These are phyloP conservation scores for Singerocomus rubriflavus DNA, from an alignment of 1,284 basidiomycete species.

Conservation along the genomic window DNA sequence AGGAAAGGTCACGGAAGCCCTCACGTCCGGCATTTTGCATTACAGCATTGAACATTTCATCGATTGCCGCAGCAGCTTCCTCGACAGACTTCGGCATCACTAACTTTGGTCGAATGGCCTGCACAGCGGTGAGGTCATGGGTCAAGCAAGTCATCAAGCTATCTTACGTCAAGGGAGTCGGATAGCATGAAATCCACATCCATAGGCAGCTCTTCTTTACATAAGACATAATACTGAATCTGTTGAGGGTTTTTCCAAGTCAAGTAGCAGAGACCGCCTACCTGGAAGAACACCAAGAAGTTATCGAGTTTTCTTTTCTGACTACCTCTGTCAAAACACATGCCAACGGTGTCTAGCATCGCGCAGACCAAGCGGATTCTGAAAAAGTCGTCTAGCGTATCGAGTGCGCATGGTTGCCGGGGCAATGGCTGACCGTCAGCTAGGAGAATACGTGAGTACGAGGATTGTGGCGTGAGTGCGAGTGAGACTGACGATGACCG, in stretches of 20 bases:
- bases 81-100: constrained; percentile 69
- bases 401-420: constrained; percentile 70
- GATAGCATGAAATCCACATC: constrained; percentile 97
- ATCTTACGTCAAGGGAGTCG: constrained; percentile 83
- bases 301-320: constrained; percentile 91
- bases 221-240: constrained; percentile 77
- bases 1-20: constrained; percentile 14
- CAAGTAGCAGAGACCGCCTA: constrained; percentile 33
- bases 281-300: constrained; percentile 92
- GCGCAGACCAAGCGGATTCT: constrained; percentile 89
- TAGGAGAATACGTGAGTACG: constrained; percentile 32
- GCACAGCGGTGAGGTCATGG: constrained; percentile 11
- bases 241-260: constrained; percentile 5
- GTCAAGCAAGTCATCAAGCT: not conserved
- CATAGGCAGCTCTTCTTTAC: constrained; percentile 89
- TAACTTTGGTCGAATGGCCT: constrained; percentile 81
- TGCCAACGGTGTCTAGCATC: constrained; percentile 93
- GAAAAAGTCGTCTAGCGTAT: constrained; percentile 96
- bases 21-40: constrained; percentile 58
- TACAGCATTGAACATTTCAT: constrained; percentile 77
- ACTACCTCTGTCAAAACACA: constrained; percentile 93
- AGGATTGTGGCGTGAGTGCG: constrained; percentile 1
- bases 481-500: constrained; percentile 77
- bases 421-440: constrained; percentile 90
- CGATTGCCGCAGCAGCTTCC: constrained; percentile 84